A percentile compares a stretch with the other conserved stretches of the same genome.
Conservation (phyloP, 805 yeast species). For the Kurtzmaniella cleridarum region DNA sequence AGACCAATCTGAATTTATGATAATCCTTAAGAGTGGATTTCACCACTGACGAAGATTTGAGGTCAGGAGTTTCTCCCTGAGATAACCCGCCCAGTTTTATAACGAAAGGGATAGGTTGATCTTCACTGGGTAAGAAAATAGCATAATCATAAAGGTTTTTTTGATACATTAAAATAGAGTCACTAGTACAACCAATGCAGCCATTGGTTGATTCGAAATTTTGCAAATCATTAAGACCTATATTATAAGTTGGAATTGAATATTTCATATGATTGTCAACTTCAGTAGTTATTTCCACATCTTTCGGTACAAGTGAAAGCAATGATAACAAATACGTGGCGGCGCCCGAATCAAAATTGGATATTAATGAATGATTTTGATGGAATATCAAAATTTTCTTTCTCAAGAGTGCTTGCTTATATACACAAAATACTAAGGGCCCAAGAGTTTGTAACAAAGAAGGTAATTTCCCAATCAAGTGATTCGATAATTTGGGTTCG, state of each 20-base stretch:
- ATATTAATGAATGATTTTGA: conserved; percentile 14
- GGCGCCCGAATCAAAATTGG: conserved; percentile 27
- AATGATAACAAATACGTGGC: conserved; percentile 56
- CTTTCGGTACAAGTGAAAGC: conserved; percentile 60
- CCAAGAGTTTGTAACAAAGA: conserved; percentile 49
- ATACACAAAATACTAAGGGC: conserved; percentile 58
- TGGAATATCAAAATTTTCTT: conserved; percentile 48
- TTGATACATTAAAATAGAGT: conserved; percentile 57
- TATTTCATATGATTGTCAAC: conserved; percentile 11
- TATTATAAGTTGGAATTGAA: conserved; percentile 53
- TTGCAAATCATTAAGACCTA: conserved; percentile 53
- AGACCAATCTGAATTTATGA: conserved; percentile 28
- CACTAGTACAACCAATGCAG: conserved; percentile 61
- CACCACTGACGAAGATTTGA: conserved; percentile 5
- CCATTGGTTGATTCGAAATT: conserved; percentile 19
- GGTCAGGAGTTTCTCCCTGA: conserved; percentile 3
- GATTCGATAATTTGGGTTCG: conserved; percentile 21
- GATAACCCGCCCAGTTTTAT: conserved; percentile 9
- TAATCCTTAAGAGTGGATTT: conserved; percentile 35
- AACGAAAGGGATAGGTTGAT: conserved; percentile 10
- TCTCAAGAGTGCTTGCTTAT: conserved; percentile 58
- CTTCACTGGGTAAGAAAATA: conserved; percentile 15
- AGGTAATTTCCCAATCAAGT: conserved; percentile 39
- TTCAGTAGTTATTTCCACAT: conserved; percentile 26
- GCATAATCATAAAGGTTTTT: conserved; percentile 44